Base-by-base conservation (phyloP, 1,139 yeast species). In the Scheffersomyces lignicola region DNA sequence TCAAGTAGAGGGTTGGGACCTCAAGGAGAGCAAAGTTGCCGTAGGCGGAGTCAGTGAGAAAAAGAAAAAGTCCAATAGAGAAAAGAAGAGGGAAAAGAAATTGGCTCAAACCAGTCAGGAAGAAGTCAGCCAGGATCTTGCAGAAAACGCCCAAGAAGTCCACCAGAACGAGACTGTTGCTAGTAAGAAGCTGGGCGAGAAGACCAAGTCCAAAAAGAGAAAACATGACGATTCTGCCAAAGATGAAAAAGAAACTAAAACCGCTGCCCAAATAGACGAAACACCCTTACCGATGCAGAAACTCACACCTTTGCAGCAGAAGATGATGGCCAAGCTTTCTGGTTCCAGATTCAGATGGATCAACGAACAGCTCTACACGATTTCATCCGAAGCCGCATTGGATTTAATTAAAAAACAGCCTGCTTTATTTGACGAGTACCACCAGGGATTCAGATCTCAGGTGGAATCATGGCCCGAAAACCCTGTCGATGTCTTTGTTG, bases 321-420 rank as follows among this genome's bases (percentile, higher is more conserved):
- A 92, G 55, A 92, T 92, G 97, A 79, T 88, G 81, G 89, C 87
- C 33, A 92, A 92, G 58, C 73, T 92, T 31, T 80, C 95, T 2
- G 99, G 98, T 0, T 89, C 97, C 0, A 69, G 98, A 49, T 92
- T 92, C 62, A 74, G 99, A 58, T 92, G 97, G 97, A 94, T 92
- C 54, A 92, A 92, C 56, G 98, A 92, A 58, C 95, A 90, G 54
- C 68, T 92, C 18, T 92, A 92, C 54, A 92, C 97, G 0, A 83
- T 82, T 18, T 64, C 82, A 1, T 89, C 97, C 0, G 80, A 76
- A 10, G 78, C 78, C 20, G 98, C 98, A 0, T 65, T 88, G 24
- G 68, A 73, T 29, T 65, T 94, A 45, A 79, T 94, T 34, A 64
- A 76, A 41, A 79, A 83, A 15, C 95, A 90, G 47, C 99, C 99